phyloP scores from a whole-genome alignment of 2,329 filamentous ascomycete genomes.

The Coleophoma cylindrospora region DNA sequence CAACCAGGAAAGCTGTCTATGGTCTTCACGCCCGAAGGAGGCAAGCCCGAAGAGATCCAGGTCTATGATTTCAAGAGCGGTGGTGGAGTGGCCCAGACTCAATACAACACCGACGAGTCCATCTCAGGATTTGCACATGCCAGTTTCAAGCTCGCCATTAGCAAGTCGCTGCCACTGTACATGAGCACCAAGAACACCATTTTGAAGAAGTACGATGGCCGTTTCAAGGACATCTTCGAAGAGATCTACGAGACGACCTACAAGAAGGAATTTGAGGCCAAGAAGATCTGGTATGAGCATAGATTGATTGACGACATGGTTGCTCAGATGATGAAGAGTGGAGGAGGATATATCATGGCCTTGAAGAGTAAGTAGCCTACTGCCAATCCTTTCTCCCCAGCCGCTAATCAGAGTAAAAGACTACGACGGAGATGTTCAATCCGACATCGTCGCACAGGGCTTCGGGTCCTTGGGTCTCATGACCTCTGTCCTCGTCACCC shows the following conservation, averaged over 20 bases:
- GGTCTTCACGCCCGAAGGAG: slow-evolving; percentile 85
- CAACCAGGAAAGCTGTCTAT: slow-evolving; percentile 87
- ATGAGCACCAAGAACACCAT: slow-evolving; percentile 99
- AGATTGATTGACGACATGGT: slow-evolving; percentile 99
- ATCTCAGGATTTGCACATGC: slow-evolving; percentile 94
- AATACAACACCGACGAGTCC: slow-evolving; percentile 98
- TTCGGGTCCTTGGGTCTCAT: slow-evolving; percentile 97
- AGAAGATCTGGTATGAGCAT: slow-evolving; percentile 98
- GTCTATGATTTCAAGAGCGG: slow-evolving; percentile 85
- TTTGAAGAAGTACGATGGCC: slow-evolving; percentile 95
- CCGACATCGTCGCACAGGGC: slow-evolving; percentile 95
- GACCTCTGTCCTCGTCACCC: slow-evolving; percentile 96
- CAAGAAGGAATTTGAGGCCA: slow-evolving; percentile 82
- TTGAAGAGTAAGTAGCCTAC: slow-evolving; percentile 74
- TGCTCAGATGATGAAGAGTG: slow-evolving; percentile 99
- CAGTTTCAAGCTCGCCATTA: slow-evolving; percentile 90
- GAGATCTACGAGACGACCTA: slow-evolving; percentile 88
- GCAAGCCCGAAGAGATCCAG: slow-evolving; percentile 77
- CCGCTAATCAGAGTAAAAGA: slow-evolving; percentile 37
- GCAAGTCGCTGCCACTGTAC: slow-evolving; percentile 88
- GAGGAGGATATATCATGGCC: slow-evolving; percentile 93
- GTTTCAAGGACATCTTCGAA: slow-evolving; percentile 99
- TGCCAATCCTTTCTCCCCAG: slow-evolving; percentile 1
- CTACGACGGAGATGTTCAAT: slow-evolving; percentile 98
- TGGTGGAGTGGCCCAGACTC: slow-evolving; percentile 86